These are phyloP conservation scores for Blastomyces silverae DNA, from an alignment of 2,329 filamentous ascomycete species.

Conservation along the genomic window DNA sequence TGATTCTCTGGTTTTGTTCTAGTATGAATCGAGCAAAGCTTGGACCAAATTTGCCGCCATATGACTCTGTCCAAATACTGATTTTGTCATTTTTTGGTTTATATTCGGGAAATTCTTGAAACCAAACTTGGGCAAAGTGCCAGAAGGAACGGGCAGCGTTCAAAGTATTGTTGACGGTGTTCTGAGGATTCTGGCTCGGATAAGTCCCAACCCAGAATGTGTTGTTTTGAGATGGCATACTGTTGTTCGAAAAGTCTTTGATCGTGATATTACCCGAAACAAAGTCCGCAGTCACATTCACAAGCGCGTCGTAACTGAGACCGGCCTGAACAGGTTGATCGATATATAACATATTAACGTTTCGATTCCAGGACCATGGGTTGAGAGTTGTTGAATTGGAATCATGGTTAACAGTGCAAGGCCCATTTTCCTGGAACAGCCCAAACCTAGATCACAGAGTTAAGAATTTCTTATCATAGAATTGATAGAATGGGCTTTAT, in stretches of 20 bases:
- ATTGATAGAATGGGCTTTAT: background rate
- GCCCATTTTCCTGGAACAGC: constrained; percentile 46
- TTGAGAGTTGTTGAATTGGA: constrained; percentile 49
- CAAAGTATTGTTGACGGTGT: constrained; percentile 30
- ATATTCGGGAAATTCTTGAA: constrained; percentile 52
- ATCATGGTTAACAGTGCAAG: constrained; percentile 49
- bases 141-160: constrained; percentile 47
- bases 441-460: constrained; percentile 47
- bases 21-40: constrained; percentile 36
- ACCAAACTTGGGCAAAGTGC: constrained; percentile 52
- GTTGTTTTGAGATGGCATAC: constrained; percentile 8
- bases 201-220: constrained; percentile 15
- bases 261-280: background rate
- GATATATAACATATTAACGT: constrained; percentile 61
- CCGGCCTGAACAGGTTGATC: constrained; percentile 59
- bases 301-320: constrained; percentile 37
- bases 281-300: constrained; percentile 28
- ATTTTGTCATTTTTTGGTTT: constrained; percentile 44
- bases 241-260: background rate
- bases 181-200: constrained; percentile 13
- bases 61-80: constrained; percentile 43
- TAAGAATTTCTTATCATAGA: background rate
- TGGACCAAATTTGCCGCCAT: constrained; percentile 41
- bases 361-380: constrained; percentile 57
- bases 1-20: constrained; percentile 38